phyloP scores from a whole-genome alignment of 768 basidiomycete genomes.

The Tephrocybe sp. region DNA sequence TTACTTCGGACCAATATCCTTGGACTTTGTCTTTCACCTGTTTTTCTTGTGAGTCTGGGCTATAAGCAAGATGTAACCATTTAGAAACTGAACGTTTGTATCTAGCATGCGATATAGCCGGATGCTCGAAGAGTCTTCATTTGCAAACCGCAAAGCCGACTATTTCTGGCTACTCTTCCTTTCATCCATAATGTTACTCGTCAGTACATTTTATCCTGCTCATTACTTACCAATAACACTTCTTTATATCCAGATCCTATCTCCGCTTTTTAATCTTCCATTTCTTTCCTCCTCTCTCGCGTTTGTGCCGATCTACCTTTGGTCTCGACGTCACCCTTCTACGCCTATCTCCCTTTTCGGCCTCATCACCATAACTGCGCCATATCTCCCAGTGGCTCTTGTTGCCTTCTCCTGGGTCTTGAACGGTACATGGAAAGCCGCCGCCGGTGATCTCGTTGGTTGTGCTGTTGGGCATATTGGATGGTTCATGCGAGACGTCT shows the following conservation, averaged over 20 bases:
- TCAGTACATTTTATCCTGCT: slow-evolving; percentile 33
- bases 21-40: slow-evolving; percentile 95
- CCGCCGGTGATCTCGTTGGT: slow-evolving; percentile 77
- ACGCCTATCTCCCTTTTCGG: slow-evolving; percentile 97
- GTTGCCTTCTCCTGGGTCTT: slow-evolving; percentile 84
- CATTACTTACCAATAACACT: neutral
- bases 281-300: slow-evolving; percentile 92
- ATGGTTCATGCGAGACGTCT: slow-evolving; percentile 84
- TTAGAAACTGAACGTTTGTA: neutral
- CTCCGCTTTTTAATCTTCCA: slow-evolving; percentile 86
- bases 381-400: slow-evolving; percentile 90
- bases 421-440: slow-evolving; percentile 81
- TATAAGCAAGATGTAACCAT: too few relatives aligned
- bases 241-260: slow-evolving; percentile 51
- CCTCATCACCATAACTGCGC: slow-evolving; percentile 89
- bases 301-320: slow-evolving; percentile 95
- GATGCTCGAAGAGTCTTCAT: slow-evolving; percentile 96
- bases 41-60: slow-evolving; percentile 87
- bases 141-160: slow-evolving; percentile 86
- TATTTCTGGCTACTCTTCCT: slow-evolving; percentile 93
- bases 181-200: slow-evolving; percentile 83
- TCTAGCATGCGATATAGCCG: slow-evolving; percentile 93
- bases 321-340: slow-evolving; percentile 92
- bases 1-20: slow-evolving; percentile 90
- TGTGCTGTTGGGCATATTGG: slow-evolving; percentile 85